Evolutionary conservation across 2,329 filamentous ascomycete genomes (phyloP).

Genomic region (Penicillium sp.): DNA sequence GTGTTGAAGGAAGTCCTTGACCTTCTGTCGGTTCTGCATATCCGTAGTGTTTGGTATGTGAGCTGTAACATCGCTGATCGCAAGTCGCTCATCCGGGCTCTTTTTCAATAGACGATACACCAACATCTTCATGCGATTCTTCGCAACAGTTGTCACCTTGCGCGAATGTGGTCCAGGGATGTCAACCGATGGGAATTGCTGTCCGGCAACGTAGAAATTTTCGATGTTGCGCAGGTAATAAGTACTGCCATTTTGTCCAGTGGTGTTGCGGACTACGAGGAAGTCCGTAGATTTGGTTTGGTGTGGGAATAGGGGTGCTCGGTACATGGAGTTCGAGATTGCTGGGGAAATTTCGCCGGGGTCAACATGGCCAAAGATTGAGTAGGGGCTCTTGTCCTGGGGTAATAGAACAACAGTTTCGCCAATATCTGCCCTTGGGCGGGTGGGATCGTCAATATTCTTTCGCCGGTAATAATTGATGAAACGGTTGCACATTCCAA

Average conservation of each 20-base stretch:
- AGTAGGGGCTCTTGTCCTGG: slow-evolving; percentile 94
- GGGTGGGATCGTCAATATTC: slow-evolving; percentile 69
- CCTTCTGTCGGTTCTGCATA: slow-evolving; percentile 91
- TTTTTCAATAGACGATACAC: slow-evolving; percentile 84
- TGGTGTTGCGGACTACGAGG: slow-evolving; percentile 77
- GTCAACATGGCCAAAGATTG: slow-evolving; percentile 89
- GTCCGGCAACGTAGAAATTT: slow-evolving; percentile 84
- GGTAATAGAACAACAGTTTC: slow-evolving; percentile 84
- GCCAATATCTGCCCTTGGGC: slow-evolving; percentile 79
- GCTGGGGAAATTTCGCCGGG: slow-evolving; percentile 87
- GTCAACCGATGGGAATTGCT: slow-evolving; percentile 87
- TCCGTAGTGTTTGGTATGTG: slow-evolving; percentile 93
- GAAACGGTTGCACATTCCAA: slow-evolving; percentile 93
- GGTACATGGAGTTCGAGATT: slow-evolving; percentile 91
- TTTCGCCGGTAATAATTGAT: slow-evolving; percentile 96
- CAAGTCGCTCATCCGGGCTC: slow-evolving; percentile 65
- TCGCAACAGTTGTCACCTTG: slow-evolving; percentile 94
- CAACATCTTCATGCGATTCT: slow-evolving; percentile 95
- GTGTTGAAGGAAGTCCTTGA: slow-evolving; percentile 93
- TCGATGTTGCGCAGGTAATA: slow-evolving; percentile 89
- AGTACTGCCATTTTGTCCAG: slow-evolving; percentile 69
- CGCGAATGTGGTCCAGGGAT: slow-evolving; percentile 90
- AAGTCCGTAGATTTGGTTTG: slow-evolving; percentile 76
- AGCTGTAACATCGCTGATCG: slow-evolving; percentile 79
- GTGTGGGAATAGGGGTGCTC: slow-evolving; percentile 90